A percentile compares a stretch with the other conserved stretches of the same genome.
Evolutionary conservation across 495 filamentous ascomycete genomes (phyloP).

Genomic region (Xylaria palmicola): DNA sequence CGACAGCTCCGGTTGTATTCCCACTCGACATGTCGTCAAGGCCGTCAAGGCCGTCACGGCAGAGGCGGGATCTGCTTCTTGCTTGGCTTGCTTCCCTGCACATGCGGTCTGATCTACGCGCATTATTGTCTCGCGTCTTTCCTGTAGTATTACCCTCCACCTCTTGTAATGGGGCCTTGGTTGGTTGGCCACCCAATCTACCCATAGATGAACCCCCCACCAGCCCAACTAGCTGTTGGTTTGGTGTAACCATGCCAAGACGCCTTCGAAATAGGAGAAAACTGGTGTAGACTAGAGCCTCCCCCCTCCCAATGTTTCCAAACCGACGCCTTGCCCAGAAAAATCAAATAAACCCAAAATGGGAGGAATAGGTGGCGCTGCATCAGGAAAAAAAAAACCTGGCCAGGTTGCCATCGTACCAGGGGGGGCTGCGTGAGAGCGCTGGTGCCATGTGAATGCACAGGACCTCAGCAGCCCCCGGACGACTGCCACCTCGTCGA

Average conservation of each 20-base stretch:
- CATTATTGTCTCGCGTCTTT: neutral
- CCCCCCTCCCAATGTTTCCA: neutral
- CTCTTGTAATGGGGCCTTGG: neutral
- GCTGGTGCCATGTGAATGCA: neutral
- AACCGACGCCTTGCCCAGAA: constrained; percentile 7
- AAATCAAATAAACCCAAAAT: constrained; percentile 1
- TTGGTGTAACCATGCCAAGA: neutral
- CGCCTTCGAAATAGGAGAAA: neutral
- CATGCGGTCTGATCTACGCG: constrained; percentile 10
- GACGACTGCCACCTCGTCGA: no score
- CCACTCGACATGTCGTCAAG: constrained; percentile 6
- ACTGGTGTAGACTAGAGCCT: neutral
- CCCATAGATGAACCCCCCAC: neutral
- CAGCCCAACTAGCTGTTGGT: neutral
- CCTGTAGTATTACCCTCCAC: neutral
- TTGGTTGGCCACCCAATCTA: neutral
- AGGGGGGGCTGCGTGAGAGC: neutral
- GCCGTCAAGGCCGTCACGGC: neutral
- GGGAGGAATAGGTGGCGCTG: neutral
- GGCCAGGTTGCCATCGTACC: neutral
- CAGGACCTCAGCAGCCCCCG: neutral
- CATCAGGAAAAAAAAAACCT: neutral
- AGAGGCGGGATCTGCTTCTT: constrained; percentile 4
- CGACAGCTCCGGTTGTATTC: neutral
- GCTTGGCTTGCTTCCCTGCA: constrained; percentile 4